phyloP scores from a whole-genome alignment of 768 basidiomycete species.

The Omphalotus guepiniiformis region DNA sequence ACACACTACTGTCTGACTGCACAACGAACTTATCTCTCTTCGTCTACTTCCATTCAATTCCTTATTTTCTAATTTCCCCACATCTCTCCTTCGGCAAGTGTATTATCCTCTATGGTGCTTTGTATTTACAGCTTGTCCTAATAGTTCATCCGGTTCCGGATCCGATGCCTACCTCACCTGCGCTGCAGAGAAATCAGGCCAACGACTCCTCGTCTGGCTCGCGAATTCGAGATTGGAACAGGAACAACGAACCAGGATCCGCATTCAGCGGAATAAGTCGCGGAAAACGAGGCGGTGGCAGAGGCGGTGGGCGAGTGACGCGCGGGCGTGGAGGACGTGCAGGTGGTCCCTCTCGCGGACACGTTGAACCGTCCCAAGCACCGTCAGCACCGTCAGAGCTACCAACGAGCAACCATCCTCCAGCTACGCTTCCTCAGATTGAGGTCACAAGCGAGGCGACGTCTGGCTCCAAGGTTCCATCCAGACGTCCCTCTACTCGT shows the following conservation, averaged over 20 bases:
- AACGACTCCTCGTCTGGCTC: slow-evolving; percentile 26
- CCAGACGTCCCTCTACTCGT: slow-evolving; percentile 29
- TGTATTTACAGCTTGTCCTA: neutral
- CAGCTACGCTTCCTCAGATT: no score
- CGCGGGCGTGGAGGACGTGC: slow-evolving; percentile 17
- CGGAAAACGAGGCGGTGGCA: slow-evolving; percentile 27
- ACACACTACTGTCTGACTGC: no score
- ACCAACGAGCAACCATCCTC: no score
- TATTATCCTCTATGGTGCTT: neutral
- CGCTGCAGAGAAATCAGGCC: slow-evolving; percentile 19
- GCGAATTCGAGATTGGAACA: slow-evolving; percentile 39
- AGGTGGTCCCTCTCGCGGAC: slow-evolving; percentile 16
- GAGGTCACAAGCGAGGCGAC: no score
- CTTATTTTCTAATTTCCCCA: neutral
- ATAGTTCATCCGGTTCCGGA: neutral
- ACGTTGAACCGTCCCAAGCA: slow-evolving; percentile 14
- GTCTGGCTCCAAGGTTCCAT: slow-evolving; percentile 29
- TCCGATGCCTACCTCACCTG: slow-evolving; percentile 46
- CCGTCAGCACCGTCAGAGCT: no score
- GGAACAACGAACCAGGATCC: slow-evolving; percentile 42
- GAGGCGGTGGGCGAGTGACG: slow-evolving; percentile 20
- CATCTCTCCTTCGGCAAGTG: neutral
- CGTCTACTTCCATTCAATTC: no score
- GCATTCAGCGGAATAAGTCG: slow-evolving; percentile 42
- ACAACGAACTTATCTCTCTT: no score